phyloP scores from a whole-genome alignment of 1,284 basidiomycete genomes.

The Malassezia slooffiae region DNA sequence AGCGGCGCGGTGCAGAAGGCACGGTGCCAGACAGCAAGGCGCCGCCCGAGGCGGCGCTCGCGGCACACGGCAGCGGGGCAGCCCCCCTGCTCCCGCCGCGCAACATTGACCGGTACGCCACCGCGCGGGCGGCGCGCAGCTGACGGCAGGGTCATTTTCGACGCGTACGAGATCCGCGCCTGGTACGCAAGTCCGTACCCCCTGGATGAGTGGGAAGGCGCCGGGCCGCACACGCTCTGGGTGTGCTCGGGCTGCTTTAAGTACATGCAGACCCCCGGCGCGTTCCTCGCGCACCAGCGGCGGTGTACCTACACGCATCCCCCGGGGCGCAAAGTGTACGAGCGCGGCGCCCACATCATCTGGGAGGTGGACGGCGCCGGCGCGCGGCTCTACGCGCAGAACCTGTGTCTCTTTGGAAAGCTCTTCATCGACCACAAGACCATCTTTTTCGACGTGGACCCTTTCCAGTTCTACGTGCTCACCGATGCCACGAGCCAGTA shows the following conservation, averaged over 20 bases:
- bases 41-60: neutral
- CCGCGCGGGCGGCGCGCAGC: neutral
- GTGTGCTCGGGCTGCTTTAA: slow-evolving; percentile 93
- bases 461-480: slow-evolving; percentile 75
- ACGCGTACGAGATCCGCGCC: slow-evolving; percentile 41
- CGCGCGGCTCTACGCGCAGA: slow-evolving; percentile 82
- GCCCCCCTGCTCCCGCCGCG: slow-evolving; percentile 1
- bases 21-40: slow-evolving; percentile 1
- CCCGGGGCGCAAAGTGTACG: slow-evolving; percentile 80
- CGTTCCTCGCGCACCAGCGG: slow-evolving; percentile 49
- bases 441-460: slow-evolving; percentile 70
- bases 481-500: slow-evolving; percentile 65
- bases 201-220: slow-evolving; percentile 24
- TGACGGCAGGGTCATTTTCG: slow-evolving; percentile 33
- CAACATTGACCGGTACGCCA: slow-evolving; percentile 1
- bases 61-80: too few relatives aligned
- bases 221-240: slow-evolving; percentile 37
- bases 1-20: too few relatives aligned
- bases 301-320: slow-evolving; percentile 64
- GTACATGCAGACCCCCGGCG: slow-evolving; percentile 57
- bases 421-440: slow-evolving; percentile 99
- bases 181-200: slow-evolving; percentile 47
- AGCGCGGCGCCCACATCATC: slow-evolving; percentile 75
- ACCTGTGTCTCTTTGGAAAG: slow-evolving; percentile 87
- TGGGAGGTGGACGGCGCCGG: slow-evolving; percentile 88